Percentiles rank a stretch among this genome's conserved stretches.
phyloP scores from a whole-genome alignment of 371 early-diverging fungal genomes.

The Blakeslea trispora region DNA sequence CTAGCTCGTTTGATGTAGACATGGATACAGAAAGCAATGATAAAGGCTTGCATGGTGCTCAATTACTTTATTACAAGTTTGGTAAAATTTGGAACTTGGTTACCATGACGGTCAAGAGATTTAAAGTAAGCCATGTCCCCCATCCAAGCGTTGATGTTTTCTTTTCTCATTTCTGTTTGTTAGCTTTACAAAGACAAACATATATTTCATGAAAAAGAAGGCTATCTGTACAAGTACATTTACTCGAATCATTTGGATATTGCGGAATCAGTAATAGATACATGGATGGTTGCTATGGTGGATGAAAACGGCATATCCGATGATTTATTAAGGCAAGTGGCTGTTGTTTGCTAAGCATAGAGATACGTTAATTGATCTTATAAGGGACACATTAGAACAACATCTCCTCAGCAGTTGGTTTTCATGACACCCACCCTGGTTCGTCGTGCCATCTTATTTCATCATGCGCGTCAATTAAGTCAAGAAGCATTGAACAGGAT shows the following conservation, averaged over 20 bases:
- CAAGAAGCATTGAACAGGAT: slow-evolving; percentile 24
- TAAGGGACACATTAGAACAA: slow-evolving; percentile 10
- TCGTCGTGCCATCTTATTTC: slow-evolving; percentile 28
- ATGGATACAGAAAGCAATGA: slow-evolving; percentile 28
- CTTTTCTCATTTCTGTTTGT: neutral
- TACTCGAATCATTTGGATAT: slow-evolving; percentile 24
- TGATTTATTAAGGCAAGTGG: slow-evolving; percentile 30
- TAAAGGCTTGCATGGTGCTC: slow-evolving; percentile 39
- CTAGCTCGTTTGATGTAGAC: slow-evolving; percentile 20
- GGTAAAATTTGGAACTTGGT: slow-evolving; percentile 48
- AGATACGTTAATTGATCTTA: slow-evolving; percentile 2
- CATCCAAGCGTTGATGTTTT: neutral
- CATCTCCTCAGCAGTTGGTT: slow-evolving; percentile 34
- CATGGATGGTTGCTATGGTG: slow-evolving; percentile 40
- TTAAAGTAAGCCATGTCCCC: slow-evolving; percentile 31
- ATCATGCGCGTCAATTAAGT: slow-evolving; percentile 26
- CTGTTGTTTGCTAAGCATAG: too few species aligned
- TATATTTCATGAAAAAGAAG: slow-evolving; percentile 32
- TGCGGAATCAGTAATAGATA: slow-evolving; percentile 29
- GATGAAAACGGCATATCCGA: slow-evolving; percentile 39
- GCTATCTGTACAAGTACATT: slow-evolving; percentile 41
- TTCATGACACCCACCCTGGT: slow-evolving; percentile 38
- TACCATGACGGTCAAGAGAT: slow-evolving; percentile 29
- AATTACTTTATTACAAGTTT: slow-evolving; percentile 35
- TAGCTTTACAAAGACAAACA: slow-evolving; percentile 35